Base-by-base conservation (phyloP, 2,329 filamentous ascomycete genomes). In the Epichloe hybrida region DNA sequence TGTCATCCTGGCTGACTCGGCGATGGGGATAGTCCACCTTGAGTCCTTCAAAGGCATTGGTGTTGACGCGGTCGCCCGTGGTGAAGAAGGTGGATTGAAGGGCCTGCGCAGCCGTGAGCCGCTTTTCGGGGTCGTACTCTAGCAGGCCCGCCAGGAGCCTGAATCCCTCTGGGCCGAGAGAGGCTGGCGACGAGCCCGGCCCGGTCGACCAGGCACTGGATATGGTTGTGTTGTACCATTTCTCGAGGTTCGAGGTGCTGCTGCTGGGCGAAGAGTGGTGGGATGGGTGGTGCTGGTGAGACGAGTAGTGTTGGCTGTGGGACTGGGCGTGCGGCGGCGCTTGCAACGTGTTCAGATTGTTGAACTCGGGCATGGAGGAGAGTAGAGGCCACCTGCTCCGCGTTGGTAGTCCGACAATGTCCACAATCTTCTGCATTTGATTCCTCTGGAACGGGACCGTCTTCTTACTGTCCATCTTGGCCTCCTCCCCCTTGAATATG, bases 401-500 rank as follows among this genome's bases (percentile, higher is more conserved):
- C 6, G 80, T 88, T 0, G 93, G 93, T 57, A 95, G 72, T 34
- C 93, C 93, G 72, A 98, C 84, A 55, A 98, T 89, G 63, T 98
- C 93, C 38, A 95, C 88, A 59, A 98, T 98, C 69, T 95, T 96
- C 63, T 93, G 88, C 91, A 98, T 97, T 70, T 98, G 93, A 61
- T 96, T 96, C 13, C 90, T 81, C 67, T 98, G 93, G 59, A 98
- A 98, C 0, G 93, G 93, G 0, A 97, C 90, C 0, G 87, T 93
- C 70, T 97, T 97, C 69, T 98, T 98, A 59, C 80, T 87, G 67
- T 98, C 93, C 86, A 97, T 96, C 70, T 98, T 98, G 15, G 93
- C 93, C 68, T 98, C 93, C 63, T 98, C 93, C 93, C 93, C 93
- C 64, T 98, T 98, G 68, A 98, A 98, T 50, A 98, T 97, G 0